Base-by-base conservation (phyloP, 148 eudicot species). In the Silene conica region DNA sequence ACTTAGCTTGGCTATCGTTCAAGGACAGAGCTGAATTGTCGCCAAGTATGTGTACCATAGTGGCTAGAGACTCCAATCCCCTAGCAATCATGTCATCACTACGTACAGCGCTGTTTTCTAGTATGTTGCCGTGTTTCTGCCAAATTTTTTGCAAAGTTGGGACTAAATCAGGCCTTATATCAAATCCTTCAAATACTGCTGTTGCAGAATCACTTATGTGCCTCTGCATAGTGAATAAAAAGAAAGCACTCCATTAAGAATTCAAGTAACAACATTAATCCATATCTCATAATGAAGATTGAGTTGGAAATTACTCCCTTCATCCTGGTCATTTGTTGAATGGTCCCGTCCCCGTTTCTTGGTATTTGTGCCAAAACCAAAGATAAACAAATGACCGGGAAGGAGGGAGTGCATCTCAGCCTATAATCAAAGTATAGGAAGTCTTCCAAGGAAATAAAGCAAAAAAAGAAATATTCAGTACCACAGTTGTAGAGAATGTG, bases 91-190 rank as follows among this genome's bases (percentile, higher is more conserved):
- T 31, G 26, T 48, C 52, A 11, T 28, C 20, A 8, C 67, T 54
- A 12, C 55, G n/a, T 6, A 65, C 8, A 10, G 21, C 11, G 54
- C 61, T 12, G 5, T 66, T 2, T 54, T 66, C 63, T 0, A 62
- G 14, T 55, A 74, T 34, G 18, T 74, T 74, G 8, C 71, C 77
- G 10, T 75, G 72, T 26, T 75, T 65, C 19, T 13, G 59, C 77
- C 71, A 74, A 20, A 74, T 74, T n/a, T 65, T 65, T 55, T 74
- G 62, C 13, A 74, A 66, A 41, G 63, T 62, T 26, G 77, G 77
- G n/a, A 74, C 12, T 2, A 62, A 12, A 13, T 62, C 68, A 23
- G 59, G 48, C 56, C 76, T 43, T 43, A 73, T 48, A 48, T 73
- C 20, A 21, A 61, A 50, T 45, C 59, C 60, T 61, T 73, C 59